Conservation (phyloP, 495 filamentous ascomycete genomes). For the Hypoxylon fragiforme region DNA sequence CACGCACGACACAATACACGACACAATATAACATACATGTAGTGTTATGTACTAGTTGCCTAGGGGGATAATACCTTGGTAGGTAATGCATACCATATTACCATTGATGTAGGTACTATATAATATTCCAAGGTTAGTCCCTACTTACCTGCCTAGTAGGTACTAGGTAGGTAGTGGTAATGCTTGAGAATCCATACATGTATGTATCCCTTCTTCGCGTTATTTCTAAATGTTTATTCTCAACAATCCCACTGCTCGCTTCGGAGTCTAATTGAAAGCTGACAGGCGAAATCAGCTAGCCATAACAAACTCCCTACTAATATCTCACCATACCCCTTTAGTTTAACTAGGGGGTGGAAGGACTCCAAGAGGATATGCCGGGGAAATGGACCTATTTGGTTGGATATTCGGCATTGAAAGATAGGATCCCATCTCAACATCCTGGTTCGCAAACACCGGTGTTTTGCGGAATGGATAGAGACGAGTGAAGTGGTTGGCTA, state of each 20-base stretch:
- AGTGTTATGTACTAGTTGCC: slow-evolving; percentile 1
- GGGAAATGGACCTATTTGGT: slow-evolving; percentile 44
- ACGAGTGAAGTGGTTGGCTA: slow-evolving; percentile 40
- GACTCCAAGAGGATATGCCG: slow-evolving; percentile 51
- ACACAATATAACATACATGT: too few species aligned
- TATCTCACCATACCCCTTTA: not conserved
- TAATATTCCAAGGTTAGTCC: too few species aligned
- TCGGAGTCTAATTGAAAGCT: slow-evolving; percentile 2
- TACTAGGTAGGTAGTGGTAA: too few species aligned
- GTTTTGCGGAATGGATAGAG: slow-evolving; percentile 50
- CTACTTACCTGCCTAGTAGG: too few species aligned
- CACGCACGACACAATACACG: too few species aligned
- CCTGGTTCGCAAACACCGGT: slow-evolving; percentile 45
- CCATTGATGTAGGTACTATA: too few species aligned
- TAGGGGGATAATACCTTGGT: too few species aligned
- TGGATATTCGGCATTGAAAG: slow-evolving; percentile 46
- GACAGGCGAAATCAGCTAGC: slow-evolving; percentile 11
- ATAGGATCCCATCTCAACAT: slow-evolving; percentile 41
- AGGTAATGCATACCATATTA: too few species aligned
- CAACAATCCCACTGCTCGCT: too few species aligned
- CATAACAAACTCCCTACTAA: slow-evolving; percentile 3
- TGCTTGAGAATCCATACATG: too few species aligned
- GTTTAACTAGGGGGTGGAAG: slow-evolving; percentile 9
- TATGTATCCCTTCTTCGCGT: too few species aligned
- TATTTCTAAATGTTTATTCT: too few species aligned